Conservation (phyloP, 441 rosid species). For the Bruguiera hainesii region DNA sequence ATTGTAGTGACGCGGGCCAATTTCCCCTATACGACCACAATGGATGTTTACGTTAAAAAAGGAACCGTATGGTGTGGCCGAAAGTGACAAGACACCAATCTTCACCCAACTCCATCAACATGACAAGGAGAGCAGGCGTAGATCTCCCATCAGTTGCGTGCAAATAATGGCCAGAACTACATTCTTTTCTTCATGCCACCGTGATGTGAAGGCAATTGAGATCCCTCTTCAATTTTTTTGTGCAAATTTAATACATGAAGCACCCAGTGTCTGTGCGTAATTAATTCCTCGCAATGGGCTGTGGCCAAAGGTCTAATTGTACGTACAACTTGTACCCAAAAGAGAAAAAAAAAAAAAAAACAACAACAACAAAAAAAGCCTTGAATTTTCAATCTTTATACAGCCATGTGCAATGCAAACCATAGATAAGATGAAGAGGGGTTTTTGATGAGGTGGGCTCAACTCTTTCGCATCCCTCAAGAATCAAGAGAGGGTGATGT, state of each 20-base stretch:
- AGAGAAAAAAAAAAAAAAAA: not conserved
- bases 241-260: too few species aligned
- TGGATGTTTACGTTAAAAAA: not conserved
- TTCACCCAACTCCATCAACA: not conserved
- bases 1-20: slow-evolving; percentile 15
- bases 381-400: not conserved
- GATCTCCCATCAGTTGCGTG: not conserved
- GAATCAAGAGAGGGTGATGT: not conserved
- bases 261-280: too few species aligned
- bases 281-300: too few species aligned
- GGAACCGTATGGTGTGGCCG: slow-evolving; percentile 15
- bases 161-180: too few species aligned
- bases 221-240: too few species aligned
- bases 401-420: too few species aligned
- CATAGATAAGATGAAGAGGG: too few species aligned
- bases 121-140: not conserved
- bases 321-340: too few species aligned
- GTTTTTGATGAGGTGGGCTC: not conserved
- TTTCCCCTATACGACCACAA: slow-evolving; percentile 21
- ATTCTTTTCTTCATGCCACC: too few species aligned
- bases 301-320: too few species aligned
- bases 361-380: too few species aligned
- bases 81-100: slow-evolving; percentile 23
- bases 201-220: too few species aligned
- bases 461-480: slow-evolving; percentile 11